Evolutionary conservation across 2,329 filamentous ascomycete genomes (phyloP).

Genomic region (Xylaria sp.): DNA sequence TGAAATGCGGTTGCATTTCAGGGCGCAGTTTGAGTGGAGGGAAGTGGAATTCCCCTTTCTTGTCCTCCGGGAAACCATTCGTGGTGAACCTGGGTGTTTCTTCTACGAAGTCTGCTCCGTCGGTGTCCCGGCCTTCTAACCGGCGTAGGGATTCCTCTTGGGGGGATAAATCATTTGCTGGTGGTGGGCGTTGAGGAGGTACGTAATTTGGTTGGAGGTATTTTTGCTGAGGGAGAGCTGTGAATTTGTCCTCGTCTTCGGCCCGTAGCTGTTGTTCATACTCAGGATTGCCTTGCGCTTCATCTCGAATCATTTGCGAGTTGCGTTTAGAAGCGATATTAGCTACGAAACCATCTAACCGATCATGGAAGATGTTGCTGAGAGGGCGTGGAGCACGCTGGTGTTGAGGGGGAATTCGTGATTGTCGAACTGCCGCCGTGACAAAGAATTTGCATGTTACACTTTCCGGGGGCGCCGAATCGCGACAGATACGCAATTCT

Average conservation of each 20-base stretch:
- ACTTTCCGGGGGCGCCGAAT: conserved; percentile 86
- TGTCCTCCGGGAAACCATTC: conserved; percentile 50
- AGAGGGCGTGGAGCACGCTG: conserved; percentile 69
- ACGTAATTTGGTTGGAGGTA: conserved; percentile 67
- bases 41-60: conserved; percentile 66
- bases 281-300: conserved; percentile 82
- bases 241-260: conserved; percentile 87
- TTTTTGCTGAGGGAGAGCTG: conserved; percentile 78
- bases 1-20: conserved; percentile 66
- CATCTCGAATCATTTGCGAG: conserved; percentile 83
- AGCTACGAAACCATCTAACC: conserved; percentile 86
- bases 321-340: conserved; percentile 88
- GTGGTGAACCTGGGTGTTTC: conserved; percentile 32
- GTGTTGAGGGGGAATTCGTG: conserved; percentile 46
- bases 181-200: conserved; percentile 51
- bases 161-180: conserved; percentile 48
- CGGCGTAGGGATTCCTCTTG: conserved; percentile 61
- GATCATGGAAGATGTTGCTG: conserved; percentile 83
- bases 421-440: conserved; percentile 75
- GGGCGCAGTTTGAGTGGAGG: conserved; percentile 61
- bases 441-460: conserved; percentile 96
- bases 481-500: conserved; percentile 89
- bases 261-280: conserved; percentile 80
- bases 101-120: conserved; percentile 55
- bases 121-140: conserved; percentile 60